A percentile compares a stretch with the other conserved stretches of the same genome.
Evolutionary conservation across 2,329 filamentous ascomycete genomes (phyloP).

Genomic region (Penicillium psychrosexuale): DNA sequence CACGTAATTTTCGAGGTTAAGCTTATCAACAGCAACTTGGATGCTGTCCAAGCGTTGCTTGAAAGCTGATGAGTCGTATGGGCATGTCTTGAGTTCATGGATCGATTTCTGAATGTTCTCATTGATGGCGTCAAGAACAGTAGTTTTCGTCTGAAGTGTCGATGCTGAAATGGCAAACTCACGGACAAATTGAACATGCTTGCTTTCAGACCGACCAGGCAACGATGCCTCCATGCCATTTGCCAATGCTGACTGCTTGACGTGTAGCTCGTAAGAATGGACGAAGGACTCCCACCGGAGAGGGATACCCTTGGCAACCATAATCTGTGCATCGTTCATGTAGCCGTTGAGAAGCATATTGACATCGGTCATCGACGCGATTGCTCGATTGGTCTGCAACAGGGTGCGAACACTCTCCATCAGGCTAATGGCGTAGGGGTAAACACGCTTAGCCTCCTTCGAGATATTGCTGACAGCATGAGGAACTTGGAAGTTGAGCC

Average conservation of each 20-base stretch:
- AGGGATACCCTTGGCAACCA: constrained; percentile 83
- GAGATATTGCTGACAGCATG: constrained; percentile 93
- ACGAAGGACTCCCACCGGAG: constrained; percentile 98
- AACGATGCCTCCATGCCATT: constrained; percentile 60
- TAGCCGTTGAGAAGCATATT: constrained; percentile 86
- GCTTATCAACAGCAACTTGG: constrained; percentile 88
- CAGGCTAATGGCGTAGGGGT: constrained; percentile 93
- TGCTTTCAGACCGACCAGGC: constrained; percentile 68
- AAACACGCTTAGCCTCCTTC: constrained; percentile 97
- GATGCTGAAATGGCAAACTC: constrained; percentile 88
- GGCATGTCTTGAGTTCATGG: constrained; percentile 76
- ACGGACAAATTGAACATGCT: constrained; percentile 93
- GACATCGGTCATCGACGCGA: constrained; percentile 81
- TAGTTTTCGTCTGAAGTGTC: constrained; percentile 81
- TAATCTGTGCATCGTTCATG: constrained; percentile 79
- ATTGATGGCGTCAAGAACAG: constrained; percentile 73
- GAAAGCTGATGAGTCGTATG: constrained; percentile 78
- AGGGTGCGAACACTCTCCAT: constrained; percentile 99
- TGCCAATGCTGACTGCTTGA: constrained; percentile 61
- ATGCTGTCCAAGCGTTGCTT: constrained; percentile 77
- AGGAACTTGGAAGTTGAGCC: constrained; percentile 91
- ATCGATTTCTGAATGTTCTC: constrained; percentile 78
- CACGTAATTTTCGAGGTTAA: constrained; percentile 93
- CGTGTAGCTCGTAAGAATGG: constrained; percentile 88
- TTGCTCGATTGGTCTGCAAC: constrained; percentile 79